Base-by-base conservation (phyloP, 768 basidiomycete species). In the Lentinus tigrinus region DNA sequence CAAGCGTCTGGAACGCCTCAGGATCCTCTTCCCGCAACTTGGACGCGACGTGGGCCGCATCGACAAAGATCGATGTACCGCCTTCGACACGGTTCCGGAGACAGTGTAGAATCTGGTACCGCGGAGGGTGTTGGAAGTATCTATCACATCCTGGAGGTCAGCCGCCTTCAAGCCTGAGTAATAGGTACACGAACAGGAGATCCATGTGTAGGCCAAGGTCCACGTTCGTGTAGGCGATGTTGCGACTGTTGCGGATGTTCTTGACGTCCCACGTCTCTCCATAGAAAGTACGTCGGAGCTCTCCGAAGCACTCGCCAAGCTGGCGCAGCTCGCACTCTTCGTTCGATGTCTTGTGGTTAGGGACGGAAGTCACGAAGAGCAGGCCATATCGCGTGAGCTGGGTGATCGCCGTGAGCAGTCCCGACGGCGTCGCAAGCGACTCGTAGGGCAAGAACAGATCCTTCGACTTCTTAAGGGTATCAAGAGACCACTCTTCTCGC, bases 171-270 rank as follows among this genome's bases (percentile, higher is more conserved):
- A 39, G 13, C 3, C 4, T 9, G 4, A 10, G 17, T 47, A 13
- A 44, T 23, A 26, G 17, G 1, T 13, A 36, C 11, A 79, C 93
- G 62, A 67, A 95, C 93, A 90, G 73, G 0, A 98, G 76, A 74
- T 98, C 96, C 89, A 93, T 92, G 67, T 98, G 95, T 21, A 95
- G 69, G 0, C 89, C 95, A 9, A 99, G 78, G 63, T 91, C 81
- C 24, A 97, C 78, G 70, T 94, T 87, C 13, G 96, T 99, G 70
- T 97, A 98, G 3, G 96, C 96, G 55, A 99, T 93, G 70, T 99
- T 99, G 63, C 78, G 82, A 66, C 90, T 90, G 54, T 91, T 78
- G 40, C 72, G 75, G 39, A 85, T 65, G 59, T 87, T 91, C 74
- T 85, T 83, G 26, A 98, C 95, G 70, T 97, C 85, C 93, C 94